Evolutionary conservation across 331 rosid genomes (phyloP), one percentile per base, ranked within the genome.

Genomic region (Prunus yedoensis): DNA sequence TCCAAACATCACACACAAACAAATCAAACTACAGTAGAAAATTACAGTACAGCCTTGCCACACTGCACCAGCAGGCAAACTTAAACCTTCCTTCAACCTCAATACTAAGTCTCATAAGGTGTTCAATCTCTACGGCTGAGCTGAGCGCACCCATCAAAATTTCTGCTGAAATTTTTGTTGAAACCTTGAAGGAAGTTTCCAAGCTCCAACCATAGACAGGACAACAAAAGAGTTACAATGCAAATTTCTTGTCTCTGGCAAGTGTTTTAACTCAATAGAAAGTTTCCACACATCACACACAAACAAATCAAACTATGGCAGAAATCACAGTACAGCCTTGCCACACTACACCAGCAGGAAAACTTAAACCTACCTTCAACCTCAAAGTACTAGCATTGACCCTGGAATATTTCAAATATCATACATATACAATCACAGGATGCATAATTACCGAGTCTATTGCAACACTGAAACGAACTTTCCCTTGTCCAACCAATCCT

Each of bases 401-500:
- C 43, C 57, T 43, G 67, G 15, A 74, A 38, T 60, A 38, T 47
- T 78, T 68, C 47, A 60, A 12, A 53, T 47, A 60, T 52, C 8
- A 52, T 9, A 66, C 9, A 53, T 68, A 54, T n/a, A 58, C 38
- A 70, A 65, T 30, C 61, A 61, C 30, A 71, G 30, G 47, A 63
- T 35, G 76, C 61, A 74, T 63, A 57, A 50, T 15, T 90, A 94
- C 98, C 65, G 96, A 89, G 81, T 94, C 98, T 73, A 94, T 85
- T 73, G 92, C 97, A 60, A 88, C 91, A 71, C 83, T 84, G 68
- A 94, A 78, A 30, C 84, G 87, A 59, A 77, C 66, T 75, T 83
- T 87, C 46, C 85, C 88, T 50, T 82, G 83, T 73, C 89, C 91
- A 73, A 90, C 89, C 78, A 91, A 77, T 68, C 91, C 97, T 91